Conservation (phyloP, 345 rosid genomes). For the Leavenworthia alabamica region DNA sequence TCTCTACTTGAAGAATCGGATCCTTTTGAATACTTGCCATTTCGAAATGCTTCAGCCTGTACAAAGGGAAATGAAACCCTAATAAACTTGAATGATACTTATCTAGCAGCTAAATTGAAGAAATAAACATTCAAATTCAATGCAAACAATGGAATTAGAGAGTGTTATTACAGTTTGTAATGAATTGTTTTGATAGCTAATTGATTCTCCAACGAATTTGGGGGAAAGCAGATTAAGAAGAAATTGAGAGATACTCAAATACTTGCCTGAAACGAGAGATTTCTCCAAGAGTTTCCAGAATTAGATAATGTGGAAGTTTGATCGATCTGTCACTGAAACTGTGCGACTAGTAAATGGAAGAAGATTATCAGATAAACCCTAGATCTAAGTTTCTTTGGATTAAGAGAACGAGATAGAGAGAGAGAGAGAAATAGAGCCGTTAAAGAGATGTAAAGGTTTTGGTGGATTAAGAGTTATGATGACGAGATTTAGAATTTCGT, state of each 20-base stretch:
- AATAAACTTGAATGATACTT: not conserved
- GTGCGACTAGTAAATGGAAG: not conserved
- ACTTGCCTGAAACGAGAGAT: conserved; percentile 20
- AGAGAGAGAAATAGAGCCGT: conserved; percentile 27
- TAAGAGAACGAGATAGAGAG: conserved; percentile 6
- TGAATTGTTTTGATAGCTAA: not conserved
- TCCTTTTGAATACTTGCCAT: conserved; percentile 45
- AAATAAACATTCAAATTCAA: not conserved
- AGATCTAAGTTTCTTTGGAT: conserved; percentile 14
- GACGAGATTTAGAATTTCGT: not conserved
- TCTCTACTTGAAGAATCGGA: conserved; percentile 61
- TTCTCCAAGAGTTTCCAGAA: conserved; percentile 14
- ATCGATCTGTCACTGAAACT: not conserved
- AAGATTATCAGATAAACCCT: conserved; percentile 6
- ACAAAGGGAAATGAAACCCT: not conserved
- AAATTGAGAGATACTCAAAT: not conserved
- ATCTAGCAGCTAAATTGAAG: not conserved
- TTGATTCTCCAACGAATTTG: not conserved
- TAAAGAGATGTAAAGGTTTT: conserved; percentile 31
- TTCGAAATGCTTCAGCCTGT: conserved; percentile 29
- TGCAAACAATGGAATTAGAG: not conserved
- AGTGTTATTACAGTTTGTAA: not conserved
- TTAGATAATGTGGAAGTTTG: not conserved
- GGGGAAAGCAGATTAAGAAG: not conserved
- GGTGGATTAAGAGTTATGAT: not conserved